These are phyloP conservation scores for Trypanosoma brucei DNA, from an alignment of 208 protist species.

Conservation along the genomic window DNA sequence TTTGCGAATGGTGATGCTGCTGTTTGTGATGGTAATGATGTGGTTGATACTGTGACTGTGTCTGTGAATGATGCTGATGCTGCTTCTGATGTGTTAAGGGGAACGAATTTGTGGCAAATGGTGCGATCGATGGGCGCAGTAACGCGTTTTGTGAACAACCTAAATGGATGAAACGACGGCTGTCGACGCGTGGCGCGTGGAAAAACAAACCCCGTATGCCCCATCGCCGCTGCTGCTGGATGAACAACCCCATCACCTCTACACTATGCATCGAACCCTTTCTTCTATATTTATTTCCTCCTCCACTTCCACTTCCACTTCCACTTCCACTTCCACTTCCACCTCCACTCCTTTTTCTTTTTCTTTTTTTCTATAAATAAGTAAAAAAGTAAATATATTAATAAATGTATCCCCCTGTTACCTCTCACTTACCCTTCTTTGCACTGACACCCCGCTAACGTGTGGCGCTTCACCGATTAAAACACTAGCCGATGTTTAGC, in stretches of 20 bases:
- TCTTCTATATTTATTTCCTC: not conserved
- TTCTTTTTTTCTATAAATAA: too few species aligned
- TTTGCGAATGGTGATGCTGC: not conserved
- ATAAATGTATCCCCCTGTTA: too few species aligned
- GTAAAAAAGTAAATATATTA: too few species aligned
- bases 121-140: not conserved
- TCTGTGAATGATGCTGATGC: not conserved
- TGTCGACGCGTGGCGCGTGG: not conserved
- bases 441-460: too few species aligned
- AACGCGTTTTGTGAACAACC: not conserved
- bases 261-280: too few species aligned
- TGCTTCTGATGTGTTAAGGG: not conserved
- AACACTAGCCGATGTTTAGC: too few species aligned
- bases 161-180: not conserved
- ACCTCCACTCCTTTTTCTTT: not conserved
- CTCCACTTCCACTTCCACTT: not conserved
- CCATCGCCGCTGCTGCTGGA: too few species aligned
- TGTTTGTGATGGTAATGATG: not conserved
- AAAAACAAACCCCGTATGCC: not conserved
- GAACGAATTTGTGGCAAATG: not conserved
- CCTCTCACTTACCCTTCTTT: too few species aligned
- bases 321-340: not conserved
- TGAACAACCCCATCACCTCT: too few species aligned
- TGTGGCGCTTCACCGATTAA: too few species aligned
- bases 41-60: not conserved